Evolutionary conservation across 1,284 basidiomycete genomes (phyloP).

Genomic region (Gymnopus androsaceus): DNA sequence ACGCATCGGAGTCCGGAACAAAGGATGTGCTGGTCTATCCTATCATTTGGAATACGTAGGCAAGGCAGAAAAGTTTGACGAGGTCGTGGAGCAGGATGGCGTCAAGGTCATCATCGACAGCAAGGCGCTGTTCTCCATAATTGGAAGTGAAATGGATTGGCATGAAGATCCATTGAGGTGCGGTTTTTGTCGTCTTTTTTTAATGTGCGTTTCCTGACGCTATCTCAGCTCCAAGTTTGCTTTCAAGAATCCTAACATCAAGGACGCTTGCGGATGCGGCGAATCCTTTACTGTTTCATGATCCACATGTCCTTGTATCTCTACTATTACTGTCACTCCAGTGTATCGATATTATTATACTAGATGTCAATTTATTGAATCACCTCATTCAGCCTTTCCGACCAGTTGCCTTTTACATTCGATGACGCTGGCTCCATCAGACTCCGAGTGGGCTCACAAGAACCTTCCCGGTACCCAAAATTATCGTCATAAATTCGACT

Average conservation of each 20-base stretch:
- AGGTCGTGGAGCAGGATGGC: slow-evolving; percentile 95
- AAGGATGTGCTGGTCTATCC: slow-evolving; percentile 97
- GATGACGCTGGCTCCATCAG: neutral
- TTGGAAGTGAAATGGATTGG: slow-evolving; percentile 99
- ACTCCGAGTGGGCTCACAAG: neutral
- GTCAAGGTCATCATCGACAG: slow-evolving; percentile 95
- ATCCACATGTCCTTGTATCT: neutral
- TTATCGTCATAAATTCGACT: neutral
- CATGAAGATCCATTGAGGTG: slow-evolving; percentile 87
- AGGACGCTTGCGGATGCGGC: slow-evolving; percentile 93
- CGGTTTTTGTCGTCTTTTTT: slow-evolving; percentile 24
- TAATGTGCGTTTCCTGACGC: neutral
- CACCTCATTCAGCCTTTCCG: neutral
- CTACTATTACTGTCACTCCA: neutral
- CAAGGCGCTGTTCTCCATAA: slow-evolving; percentile 97
- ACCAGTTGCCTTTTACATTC: no score
- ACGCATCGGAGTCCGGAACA: slow-evolving; percentile 94
- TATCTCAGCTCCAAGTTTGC: slow-evolving; percentile 80
- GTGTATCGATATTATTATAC: slow-evolving; percentile 16
- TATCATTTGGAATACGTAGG: slow-evolving; percentile 98
- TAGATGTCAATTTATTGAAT: slow-evolving; percentile 4
- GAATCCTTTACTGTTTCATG: slow-evolving; percentile 78
- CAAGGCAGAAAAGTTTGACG: slow-evolving; percentile 90
- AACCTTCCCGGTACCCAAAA: neutral
- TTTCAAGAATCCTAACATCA: slow-evolving; percentile 89